Base-by-base conservation (phyloP, 352 stramenopile genomes). In the Phytophthora pistaciae region DNA sequence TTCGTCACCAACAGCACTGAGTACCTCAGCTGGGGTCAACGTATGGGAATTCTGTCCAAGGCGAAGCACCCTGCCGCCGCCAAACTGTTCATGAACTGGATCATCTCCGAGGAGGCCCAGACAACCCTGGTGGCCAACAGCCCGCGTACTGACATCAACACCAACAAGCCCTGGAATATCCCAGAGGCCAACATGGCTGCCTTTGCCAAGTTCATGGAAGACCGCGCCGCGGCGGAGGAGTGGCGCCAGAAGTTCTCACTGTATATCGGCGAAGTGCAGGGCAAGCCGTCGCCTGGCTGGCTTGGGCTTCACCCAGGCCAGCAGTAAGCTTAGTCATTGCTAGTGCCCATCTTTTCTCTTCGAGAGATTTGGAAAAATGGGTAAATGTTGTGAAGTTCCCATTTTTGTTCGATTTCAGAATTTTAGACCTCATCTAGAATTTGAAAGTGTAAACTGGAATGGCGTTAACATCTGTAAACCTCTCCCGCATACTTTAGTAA, bases 1-100 rank as follows among this genome's bases (percentile, higher is more conserved):
- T 53, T 53, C 42, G 25, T 82, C 78, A 64, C 36, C 52, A 76
- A 66, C 14, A 64, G 64, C 25, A 66, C 46, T 20, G 64, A 71
- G 13, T 82, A 66, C 67, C 48, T 84, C 6, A 44, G 49, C 3
- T 87, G 79, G 79, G 74, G 73, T 25, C 79, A 84, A 66, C 77
- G 79, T 66, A 62, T 84, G 8, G 75, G 74, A 2, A 83, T 85
- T 66, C 48, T 86, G 13, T 73, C 79, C 55, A 80, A 88, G 63
- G 72, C 72, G 6, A 80, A 72, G 49, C 75, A 84, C 64, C 66
- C 64, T 31, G 79, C 77, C 0, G 77, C 79, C 0, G 71, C 77
- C 36, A 87, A 87, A 69, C 66, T 85, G 33, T 76, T 87, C 60
- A 53, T 82, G 60, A 85, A 84, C 70, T 87, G 79, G 77, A 42